Evolutionary conservation across 2,329 filamentous ascomycete species (phyloP), one percentile per base, ranked within the genome.

Genomic region (Metarhizium guizhouense): DNA sequence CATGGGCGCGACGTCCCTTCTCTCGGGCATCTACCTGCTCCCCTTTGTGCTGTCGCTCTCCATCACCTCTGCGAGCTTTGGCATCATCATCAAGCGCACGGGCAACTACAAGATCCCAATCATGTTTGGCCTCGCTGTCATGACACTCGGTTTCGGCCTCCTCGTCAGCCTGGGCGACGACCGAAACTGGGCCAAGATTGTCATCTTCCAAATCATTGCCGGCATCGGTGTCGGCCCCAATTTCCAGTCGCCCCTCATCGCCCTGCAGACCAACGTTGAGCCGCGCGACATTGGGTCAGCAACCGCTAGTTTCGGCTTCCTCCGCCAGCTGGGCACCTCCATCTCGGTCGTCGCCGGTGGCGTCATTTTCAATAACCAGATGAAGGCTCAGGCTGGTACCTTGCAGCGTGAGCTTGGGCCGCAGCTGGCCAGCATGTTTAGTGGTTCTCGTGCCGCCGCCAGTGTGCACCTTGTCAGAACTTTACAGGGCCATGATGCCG

Each of bases 341-440:
- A 79, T 85, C 20, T 84, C 83, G 0, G 79, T 90, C 53, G 86
- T 90, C 1, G 76, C 91, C 43, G 88, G 88, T 29, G 84, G 86
- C n/a, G 86, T 90, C 49, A 79, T 92, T 42, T 91, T 92, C 72
- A 85, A 90, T 70, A 91, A 92, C 66, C 73, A 79, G 57, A 88
- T 90, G 83, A 71, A 82, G 60, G 74, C 73, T 50, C 79, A 83
- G 61, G 74, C 77, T 32, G 64, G 71, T 4, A 64, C 65, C 8
- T 75, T 88, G 34, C 68, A 71, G 25, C 62, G 70, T 34, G 68
- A 77, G 4, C 74, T 88, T 0, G 79, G 79, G 0, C 70, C 70
- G 0, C 64, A 78, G 3, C 70, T 77, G 1, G 82, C 82, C 0
- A 61, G 67, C 4, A 63, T 73, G 29, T 76, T 89, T 6, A 77